phyloP scores from a whole-genome alignment of 176 grass and related monocot species.

The Carex parvula region DNA sequence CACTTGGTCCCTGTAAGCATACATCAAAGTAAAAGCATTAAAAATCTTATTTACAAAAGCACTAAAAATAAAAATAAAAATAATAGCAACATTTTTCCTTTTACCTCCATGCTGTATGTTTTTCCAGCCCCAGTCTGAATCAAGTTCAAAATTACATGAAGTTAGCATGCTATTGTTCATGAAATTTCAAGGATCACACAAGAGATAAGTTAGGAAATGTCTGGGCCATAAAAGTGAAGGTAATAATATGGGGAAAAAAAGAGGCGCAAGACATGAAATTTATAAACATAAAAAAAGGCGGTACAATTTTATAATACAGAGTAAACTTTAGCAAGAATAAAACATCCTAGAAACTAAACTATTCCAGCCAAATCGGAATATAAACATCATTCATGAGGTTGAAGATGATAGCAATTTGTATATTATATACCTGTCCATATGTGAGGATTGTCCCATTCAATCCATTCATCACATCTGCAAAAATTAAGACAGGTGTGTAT shows the following conservation, averaged over 20 bases:
- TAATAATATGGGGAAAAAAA: not conserved
- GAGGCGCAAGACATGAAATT: not conserved
- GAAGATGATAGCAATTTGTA: constrained; percentile 10
- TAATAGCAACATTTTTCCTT: constrained; percentile 21
- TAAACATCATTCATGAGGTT: not conserved
- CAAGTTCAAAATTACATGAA: constrained; percentile 25
- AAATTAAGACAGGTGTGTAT: not conserved
- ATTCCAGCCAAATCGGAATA: constrained; percentile 12
- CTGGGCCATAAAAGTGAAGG: not conserved
- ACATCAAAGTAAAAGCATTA: constrained; percentile 14
- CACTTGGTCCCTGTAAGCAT: constrained; percentile 55
- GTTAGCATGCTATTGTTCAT: constrained; percentile 1
- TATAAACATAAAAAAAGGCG: not conserved
- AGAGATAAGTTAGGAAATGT: not conserved
- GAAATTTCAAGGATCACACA: not conserved
- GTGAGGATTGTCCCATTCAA: constrained; percentile 71
- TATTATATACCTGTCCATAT: constrained; percentile 65
- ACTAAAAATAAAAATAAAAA: not conserved
- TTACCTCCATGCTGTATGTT: constrained; percentile 86
- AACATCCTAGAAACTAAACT: not conserved
- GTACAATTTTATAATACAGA: not conserved
- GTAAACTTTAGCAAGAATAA: not conserved
- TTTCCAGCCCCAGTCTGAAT: constrained; percentile 81
- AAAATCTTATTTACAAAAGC: constrained; percentile 6
- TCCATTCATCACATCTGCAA: constrained; percentile 55